Evolutionary conservation across 495 filamentous ascomycete species (phyloP), one percentile per base, ranked within the genome.

Genomic region (Ascodesmis nigricans): DNA sequence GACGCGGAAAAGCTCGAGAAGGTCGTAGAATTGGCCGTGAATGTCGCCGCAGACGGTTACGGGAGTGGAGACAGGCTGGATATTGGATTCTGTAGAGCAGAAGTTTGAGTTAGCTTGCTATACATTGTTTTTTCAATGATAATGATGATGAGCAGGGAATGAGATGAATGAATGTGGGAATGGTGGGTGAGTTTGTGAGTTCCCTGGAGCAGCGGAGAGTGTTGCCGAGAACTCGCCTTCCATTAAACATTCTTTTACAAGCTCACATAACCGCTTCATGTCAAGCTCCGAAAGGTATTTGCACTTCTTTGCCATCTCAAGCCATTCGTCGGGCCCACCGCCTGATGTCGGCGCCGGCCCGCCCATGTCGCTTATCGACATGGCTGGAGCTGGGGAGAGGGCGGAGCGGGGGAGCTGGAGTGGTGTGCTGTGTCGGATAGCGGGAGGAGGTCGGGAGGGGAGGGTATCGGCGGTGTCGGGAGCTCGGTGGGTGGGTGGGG

Each of bases 181-280:
- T n/a, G n/a, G n/a, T n/a, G n/a, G n/a, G n/a, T n/a, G n/a, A n/a
- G n/a, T n/a, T n/a, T n/a, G n/a, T n/a, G n/a, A n/a, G n/a, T n/a
- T n/a, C n/a, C n/a, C n/a, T n/a, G n/a, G n/a, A n/a, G n/a, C n/a
- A n/a, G 5, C n/a, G 7, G 10, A 17, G 7, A 5, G 5, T 33
- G 17, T 13, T 18, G 5, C 19, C 25, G 27, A 22, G 8, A 28
- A 41, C 64, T 47, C 53, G 81, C 78, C 78, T 64, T 97, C 90
- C 84, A 97, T 95, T 47, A 95, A 63, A 40, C 73, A 82, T 56
- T 95, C 90, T 62, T 97, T 97, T 40, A 92, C 84, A 40, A 91
- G 90, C 61, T 97, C 87, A 57, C 87, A 97, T 11, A 97, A 65
- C 54, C 90, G 76, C 61, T 97, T 97, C 87, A 97, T 97, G 47